Percentiles rank a stretch among this genome's conserved stretches.
Conservation (phyloP, 2,329 filamentous ascomycete species). For the Truncatella angustata region DNA sequence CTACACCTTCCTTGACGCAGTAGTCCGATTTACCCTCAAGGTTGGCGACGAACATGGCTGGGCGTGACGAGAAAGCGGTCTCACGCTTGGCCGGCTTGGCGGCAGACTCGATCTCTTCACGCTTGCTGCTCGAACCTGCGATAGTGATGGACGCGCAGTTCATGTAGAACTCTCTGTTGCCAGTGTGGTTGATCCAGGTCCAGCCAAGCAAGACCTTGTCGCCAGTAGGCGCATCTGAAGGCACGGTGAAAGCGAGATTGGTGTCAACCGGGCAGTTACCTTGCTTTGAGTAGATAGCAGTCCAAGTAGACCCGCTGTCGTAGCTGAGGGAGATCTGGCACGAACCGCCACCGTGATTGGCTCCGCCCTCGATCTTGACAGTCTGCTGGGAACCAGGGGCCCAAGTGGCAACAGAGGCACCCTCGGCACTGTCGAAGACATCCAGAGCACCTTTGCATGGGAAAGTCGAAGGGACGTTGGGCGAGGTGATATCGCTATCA, state of each 20-base stretch:
- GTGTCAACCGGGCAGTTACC: conserved; percentile 40
- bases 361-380: conserved; percentile 62
- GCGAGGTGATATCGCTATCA: conserved; percentile 70
- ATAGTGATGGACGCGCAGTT: conserved; percentile 75
- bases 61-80: conserved; percentile 53
- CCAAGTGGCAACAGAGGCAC: conserved; percentile 59
- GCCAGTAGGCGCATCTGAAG: conserved; percentile 54
- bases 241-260: conserved; percentile 64
- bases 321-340: conserved; percentile 76
- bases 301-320: conserved; percentile 68
- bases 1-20: conserved; percentile 59
- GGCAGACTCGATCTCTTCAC: conserved; percentile 13
- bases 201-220: conserved; percentile 68
- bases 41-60: conserved; percentile 71
- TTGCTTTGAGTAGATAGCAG: conserved; percentile 46
- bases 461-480: conserved; percentile 61
- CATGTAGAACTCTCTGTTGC: conserved; percentile 86
- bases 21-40: conserved; percentile 47
- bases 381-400: conserved; percentile 60
- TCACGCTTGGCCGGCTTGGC: conserved; percentile 26
- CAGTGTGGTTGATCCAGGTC: conserved; percentile 75
- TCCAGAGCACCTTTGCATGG: conserved; percentile 69
- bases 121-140: conserved; percentile 32
- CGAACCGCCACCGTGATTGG: conserved; percentile 67
- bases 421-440: conserved; percentile 46